phyloP scores from a whole-genome alignment of 352 stramenopile species.

The Phytophthora chlamydospora region DNA sequence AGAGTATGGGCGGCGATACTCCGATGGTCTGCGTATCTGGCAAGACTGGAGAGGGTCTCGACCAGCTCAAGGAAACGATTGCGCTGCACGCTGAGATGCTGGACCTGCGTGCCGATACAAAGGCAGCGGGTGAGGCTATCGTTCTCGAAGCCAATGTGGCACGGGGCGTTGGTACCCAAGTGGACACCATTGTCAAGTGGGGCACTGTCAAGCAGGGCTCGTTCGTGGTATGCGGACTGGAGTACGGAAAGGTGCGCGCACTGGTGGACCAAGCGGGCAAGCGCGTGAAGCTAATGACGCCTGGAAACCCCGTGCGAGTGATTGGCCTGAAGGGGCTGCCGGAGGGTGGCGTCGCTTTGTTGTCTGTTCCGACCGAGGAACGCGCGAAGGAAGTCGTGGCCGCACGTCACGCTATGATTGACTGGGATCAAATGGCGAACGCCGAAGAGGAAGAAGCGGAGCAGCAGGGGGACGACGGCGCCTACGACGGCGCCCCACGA shows the following conservation, averaged over 20 bases:
- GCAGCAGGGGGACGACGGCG: slow-evolving; percentile 28
- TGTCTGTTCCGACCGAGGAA: slow-evolving; percentile 78
- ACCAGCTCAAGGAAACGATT: slow-evolving; percentile 97
- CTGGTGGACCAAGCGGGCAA: slow-evolving; percentile 75
- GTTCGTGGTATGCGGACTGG: slow-evolving; percentile 94
- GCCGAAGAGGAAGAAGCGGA: slow-evolving; percentile 61
- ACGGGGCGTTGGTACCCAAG: slow-evolving; percentile 93
- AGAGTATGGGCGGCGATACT: slow-evolving; percentile 94
- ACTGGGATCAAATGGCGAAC: slow-evolving; percentile 79
- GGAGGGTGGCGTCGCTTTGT: slow-evolving; percentile 77
- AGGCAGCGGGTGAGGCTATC: slow-evolving; percentile 91
- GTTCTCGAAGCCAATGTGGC: slow-evolving; percentile 97
- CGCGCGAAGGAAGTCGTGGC: slow-evolving; percentile 81
- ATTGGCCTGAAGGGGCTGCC: slow-evolving; percentile 86
- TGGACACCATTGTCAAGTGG: slow-evolving; percentile 97
- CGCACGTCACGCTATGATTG: slow-evolving; percentile 69
- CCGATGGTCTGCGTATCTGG: slow-evolving; percentile 96
- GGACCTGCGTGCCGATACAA: slow-evolving; percentile 94
- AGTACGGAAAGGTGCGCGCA: slow-evolving; percentile 93
- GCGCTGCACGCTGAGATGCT: slow-evolving; percentile 96
- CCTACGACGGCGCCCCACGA: slow-evolving; percentile 5
- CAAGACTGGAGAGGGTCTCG: slow-evolving; percentile 94
- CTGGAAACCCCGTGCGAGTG: slow-evolving; percentile 92
- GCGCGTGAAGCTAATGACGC: slow-evolving; percentile 89
- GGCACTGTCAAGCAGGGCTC: slow-evolving; percentile 95